These are phyloP conservation scores for Castanea crenata DNA, from an alignment of 306 rosid species.

Conservation along the genomic window DNA sequence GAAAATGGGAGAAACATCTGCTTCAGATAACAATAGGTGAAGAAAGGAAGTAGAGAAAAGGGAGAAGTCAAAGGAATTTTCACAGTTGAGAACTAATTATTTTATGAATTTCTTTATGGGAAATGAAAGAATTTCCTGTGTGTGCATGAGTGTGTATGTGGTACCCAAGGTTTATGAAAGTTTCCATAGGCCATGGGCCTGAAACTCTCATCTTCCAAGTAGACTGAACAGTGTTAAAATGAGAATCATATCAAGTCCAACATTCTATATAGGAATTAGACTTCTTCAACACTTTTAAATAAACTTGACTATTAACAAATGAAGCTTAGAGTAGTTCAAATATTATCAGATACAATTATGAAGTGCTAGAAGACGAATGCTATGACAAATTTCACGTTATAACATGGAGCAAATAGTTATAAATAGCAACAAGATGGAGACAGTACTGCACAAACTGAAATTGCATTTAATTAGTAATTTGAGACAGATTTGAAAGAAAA, in stretches of 20 bases:
- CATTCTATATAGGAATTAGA: neutral
- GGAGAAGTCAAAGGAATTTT: neutral
- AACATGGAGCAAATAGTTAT: neutral
- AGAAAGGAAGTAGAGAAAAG: neutral
- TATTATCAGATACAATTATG: neutral
- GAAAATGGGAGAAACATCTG: neutral
- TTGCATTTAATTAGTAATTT: neutral
- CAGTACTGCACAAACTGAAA: neutral
- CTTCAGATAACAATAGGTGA: neutral
- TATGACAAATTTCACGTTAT: neutral
- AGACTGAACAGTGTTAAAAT: neutral
- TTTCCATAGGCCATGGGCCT: neutral
- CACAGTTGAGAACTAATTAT: neutral
- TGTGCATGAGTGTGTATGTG: neutral
- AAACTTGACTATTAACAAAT: neutral
- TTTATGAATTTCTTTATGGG: neutral
- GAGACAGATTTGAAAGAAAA: neutral
- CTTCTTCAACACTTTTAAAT: neutral
- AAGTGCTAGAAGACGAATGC: neutral
- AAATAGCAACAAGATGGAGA: neutral
- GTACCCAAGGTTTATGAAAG: neutral
- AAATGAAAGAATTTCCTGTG: neutral
- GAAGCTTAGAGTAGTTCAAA: neutral
- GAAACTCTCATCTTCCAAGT: neutral
- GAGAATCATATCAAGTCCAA: too few relatives aligned